Conservation (phyloP, 495 filamentous ascomycete species). For the Thermochaetoides thermophila region DNA sequence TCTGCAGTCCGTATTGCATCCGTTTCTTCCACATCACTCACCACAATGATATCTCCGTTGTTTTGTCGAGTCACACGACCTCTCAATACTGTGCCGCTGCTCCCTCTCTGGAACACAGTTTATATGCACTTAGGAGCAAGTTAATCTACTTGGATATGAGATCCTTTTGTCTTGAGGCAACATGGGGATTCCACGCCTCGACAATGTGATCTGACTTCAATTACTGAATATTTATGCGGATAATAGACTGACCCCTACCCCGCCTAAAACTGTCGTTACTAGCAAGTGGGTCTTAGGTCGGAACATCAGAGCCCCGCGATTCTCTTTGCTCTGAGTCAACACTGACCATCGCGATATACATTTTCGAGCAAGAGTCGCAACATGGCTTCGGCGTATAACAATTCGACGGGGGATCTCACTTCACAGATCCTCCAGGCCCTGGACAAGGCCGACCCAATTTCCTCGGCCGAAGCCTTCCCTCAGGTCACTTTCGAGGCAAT, state of each 20-base stretch:
- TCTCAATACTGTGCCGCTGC: no score
- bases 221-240: background rate
- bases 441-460: slow-evolving; percentile 47
- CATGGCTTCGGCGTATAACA: slow-evolving; percentile 8
- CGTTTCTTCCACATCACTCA: no score
- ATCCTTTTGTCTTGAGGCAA: no score
- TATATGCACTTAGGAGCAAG: no score
- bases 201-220: background rate
- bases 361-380: background rate
- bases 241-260: background rate
- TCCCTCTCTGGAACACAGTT: no score
- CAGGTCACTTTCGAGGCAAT: slow-evolving; percentile 50
- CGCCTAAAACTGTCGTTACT: slow-evolving; percentile 5
- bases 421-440: slow-evolving; percentile 51
- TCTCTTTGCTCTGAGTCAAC: slow-evolving; percentile 9
- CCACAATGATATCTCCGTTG: no score
- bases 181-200: no score
- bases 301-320: slow-evolving; percentile 9
- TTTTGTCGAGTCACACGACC: no score
- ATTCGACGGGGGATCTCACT: slow-evolving; percentile 37
- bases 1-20: no score
- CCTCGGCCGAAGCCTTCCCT: slow-evolving; percentile 67
- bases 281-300: slow-evolving; percentile 2
- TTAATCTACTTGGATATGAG: no score
- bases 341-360: background rate